phyloP scores from a whole-genome alignment of 2,329 filamentous ascomycete species.

The Bisporella sp. region DNA sequence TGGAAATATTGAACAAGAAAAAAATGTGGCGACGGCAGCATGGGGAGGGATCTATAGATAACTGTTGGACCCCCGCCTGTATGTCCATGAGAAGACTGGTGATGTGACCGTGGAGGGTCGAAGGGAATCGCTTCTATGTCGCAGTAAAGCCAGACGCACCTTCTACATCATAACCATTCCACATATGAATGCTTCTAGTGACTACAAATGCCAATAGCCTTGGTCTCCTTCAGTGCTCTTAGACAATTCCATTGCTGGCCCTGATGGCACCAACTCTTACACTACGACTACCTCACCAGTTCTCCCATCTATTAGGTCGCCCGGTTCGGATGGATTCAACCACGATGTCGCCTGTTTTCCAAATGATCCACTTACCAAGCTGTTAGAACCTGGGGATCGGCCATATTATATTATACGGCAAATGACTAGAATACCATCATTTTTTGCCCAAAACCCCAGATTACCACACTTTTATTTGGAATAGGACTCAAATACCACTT shows the following conservation, averaged over 20 bases:
- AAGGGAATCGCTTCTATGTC: conserved; percentile 56
- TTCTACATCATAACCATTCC: conserved; percentile 55
- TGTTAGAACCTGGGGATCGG: conserved; percentile 24
- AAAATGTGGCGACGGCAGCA: conserved; percentile 61
- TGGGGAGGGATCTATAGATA: too few species aligned
- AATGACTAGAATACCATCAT: too few species aligned
- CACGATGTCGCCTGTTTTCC: conserved; percentile 13
- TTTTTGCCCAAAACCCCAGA: too few species aligned
- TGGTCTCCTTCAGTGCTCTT: not conserved
- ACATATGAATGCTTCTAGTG: conserved; percentile 28
- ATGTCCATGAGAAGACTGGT: conserved; percentile 51
- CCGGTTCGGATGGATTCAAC: not conserved
- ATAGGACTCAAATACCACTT: too few species aligned
- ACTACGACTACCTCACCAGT: conserved; percentile 2
- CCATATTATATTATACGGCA: conserved; percentile 34
- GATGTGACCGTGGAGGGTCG: conserved; percentile 58
- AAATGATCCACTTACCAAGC: conserved; percentile 17
- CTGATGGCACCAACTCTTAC: too few species aligned
- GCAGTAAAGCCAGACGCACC: conserved; percentile 53
- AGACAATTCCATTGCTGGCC: too few species aligned
- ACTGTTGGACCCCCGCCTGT: conserved; percentile 56
- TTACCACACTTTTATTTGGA: too few species aligned
- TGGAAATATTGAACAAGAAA: conserved; percentile 51
- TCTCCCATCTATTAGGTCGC: not conserved
- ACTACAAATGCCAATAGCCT: conserved; percentile 8